Evolutionary conservation across 2,329 filamentous ascomycete species (phyloP).

Genomic region (Fusarium nelsonii): DNA sequence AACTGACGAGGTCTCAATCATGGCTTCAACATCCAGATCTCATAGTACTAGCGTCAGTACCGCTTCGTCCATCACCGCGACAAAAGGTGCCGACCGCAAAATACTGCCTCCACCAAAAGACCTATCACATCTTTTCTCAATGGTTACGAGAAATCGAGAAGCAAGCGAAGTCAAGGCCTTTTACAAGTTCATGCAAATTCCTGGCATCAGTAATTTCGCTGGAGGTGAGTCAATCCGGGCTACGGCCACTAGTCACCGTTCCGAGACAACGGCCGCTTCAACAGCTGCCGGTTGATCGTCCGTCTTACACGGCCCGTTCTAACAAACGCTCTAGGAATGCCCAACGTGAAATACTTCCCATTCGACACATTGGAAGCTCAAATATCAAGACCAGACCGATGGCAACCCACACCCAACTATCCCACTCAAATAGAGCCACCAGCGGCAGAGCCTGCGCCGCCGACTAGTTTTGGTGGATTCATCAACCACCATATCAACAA

Average conservation of each 20-base stretch:
- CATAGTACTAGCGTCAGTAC: background rate
- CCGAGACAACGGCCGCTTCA: constrained; percentile 13
- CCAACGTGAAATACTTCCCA: constrained; percentile 85
- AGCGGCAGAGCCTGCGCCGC: background rate
- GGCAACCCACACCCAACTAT: constrained; percentile 75
- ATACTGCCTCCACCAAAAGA: constrained; percentile 68
- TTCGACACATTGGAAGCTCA: constrained; percentile 91
- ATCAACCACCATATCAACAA: constrained; percentile 1
- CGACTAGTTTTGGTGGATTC: background rate
- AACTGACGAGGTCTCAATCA: constrained; percentile 3
- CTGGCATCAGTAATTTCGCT: constrained; percentile 71
- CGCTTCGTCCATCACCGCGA: constrained; percentile 12
- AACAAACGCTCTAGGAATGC: constrained; percentile 70
- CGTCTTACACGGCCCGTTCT: constrained; percentile 10
- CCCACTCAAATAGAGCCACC: constrained; percentile 53
- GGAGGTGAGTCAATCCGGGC: constrained; percentile 63
- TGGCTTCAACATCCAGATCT: constrained; percentile 40
- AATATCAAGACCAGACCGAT: constrained; percentile 79
- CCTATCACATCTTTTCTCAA: constrained; percentile 82
- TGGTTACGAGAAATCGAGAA: constrained; percentile 72
- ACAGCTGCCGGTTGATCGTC: background rate
- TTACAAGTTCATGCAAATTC: constrained; percentile 84
- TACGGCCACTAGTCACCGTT: constrained; percentile 2
- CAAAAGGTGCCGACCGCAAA: constrained; percentile 22
- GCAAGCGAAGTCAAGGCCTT: constrained; percentile 80